Conservation (phyloP, 352 stramenopile species). For the Globisporangium alternatum region DNA sequence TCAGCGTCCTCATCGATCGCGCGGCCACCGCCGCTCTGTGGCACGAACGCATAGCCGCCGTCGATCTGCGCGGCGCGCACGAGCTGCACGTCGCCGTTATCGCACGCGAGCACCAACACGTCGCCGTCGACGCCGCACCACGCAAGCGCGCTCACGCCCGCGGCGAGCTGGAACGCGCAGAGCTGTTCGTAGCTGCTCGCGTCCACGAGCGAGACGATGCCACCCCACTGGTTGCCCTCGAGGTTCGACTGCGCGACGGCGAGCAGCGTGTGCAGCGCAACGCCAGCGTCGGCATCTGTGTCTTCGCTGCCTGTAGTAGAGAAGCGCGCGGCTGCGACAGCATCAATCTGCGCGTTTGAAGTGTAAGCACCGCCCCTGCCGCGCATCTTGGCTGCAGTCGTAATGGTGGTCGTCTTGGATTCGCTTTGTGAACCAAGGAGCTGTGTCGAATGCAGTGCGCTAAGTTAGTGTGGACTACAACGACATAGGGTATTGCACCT, state of each 20-base stretch:
- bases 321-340: conserved; percentile 24
- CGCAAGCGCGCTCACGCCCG: conserved; percentile 46
- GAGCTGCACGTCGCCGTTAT: conserved; percentile 71
- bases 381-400: conserved; percentile 10
- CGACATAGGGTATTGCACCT: neutral
- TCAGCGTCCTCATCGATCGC: neutral
- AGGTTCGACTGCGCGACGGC: conserved; percentile 67
- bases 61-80: conserved; percentile 31
- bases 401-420: neutral
- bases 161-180: conserved; percentile 39
- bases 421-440: neutral
- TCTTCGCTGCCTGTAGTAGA: too few relatives aligned
- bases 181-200: conserved; percentile 35
- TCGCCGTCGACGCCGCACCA: conserved; percentile 51
- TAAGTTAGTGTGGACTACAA: neutral
- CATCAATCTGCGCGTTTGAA: conserved; percentile 43
- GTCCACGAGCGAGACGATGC: conserved; percentile 54
- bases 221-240: conserved; percentile 75
- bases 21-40: conserved; percentile 11
- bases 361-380: conserved; percentile 15
- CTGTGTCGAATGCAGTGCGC: too few relatives aligned
- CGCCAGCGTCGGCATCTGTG: conserved; percentile 20
- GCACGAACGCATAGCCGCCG: conserved; percentile 38
- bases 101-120: conserved; percentile 58
- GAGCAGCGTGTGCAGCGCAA: conserved; percentile 29